Base-by-base conservation (phyloP, 129 eudicot genomes). In the Rutidosis leptorrhynchoides region DNA sequence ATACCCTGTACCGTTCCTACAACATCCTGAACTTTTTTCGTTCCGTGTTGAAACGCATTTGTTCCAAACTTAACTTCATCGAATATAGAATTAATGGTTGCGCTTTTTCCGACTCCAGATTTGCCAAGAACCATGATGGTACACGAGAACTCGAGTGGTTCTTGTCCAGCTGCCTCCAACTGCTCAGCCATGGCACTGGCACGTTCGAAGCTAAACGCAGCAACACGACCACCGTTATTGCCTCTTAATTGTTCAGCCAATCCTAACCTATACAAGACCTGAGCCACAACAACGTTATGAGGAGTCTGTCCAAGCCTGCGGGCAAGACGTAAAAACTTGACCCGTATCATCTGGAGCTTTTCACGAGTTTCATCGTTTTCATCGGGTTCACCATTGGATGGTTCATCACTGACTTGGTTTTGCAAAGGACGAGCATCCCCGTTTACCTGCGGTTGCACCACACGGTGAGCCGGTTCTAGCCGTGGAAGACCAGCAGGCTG, bases 171-270 rank as follows among this genome's bases (percentile, higher is more conserved):
- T 45, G 95, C 83, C 77, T 94, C 99, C 58, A 89, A 80, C 79
- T 94, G 96, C 81, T 89, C 95, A 20, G 99, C 99, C 96, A 94
- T 94, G 67, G 96, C 96, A 83, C 96, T 94, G 1, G 99, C 99
- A 28, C 99, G 96, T 56, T 94, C 99, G 70, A 82, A 94, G 72
- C 96, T 94, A 75, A 93, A 93, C 3, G 95, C 87, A 53, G 84
- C 96, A 74, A 79, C 95, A 56, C 99, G 96, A 0, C 96, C 83
- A 1, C 99, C 93, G 45, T 78, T 94, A 68, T 97, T 81, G 28
- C 97, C 99, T 54, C 95, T 81, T n/a, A 94, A 77, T 81, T 94
- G 99, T 80, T 94, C 99, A 35, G 97, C 99, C 72, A 94, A 70
- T 3, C 99, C 99, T 64, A 94, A 70, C 45, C 99, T 81, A 68